Base-by-base conservation (phyloP, 1,284 basidiomycete genomes). In the Baeospora myosura region DNA sequence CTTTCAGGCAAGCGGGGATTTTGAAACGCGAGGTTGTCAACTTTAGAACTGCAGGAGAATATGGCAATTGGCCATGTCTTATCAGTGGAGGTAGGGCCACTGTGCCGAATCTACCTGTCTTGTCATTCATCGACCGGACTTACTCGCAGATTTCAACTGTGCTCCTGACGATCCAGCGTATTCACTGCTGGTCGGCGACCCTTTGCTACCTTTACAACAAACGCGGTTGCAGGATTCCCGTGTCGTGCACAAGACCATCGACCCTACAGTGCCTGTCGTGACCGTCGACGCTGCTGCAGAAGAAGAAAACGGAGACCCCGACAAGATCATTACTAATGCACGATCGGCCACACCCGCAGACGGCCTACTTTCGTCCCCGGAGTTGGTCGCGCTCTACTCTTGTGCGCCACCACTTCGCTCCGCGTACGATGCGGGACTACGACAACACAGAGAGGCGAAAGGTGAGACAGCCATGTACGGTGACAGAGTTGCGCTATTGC, bases 61-160 rank as follows among this genome's bases (percentile, higher is more conserved):
- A 67, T 44, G 54, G 59, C 3, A 46, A 66, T 33, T 94, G 88
- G 86, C 84, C 91, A 0, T 81, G 81, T 45, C 66, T 96, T 43
- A 64, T 97, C 26, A 81, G 86, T 0, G 94, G 94, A 49, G 91
- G 90, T 89, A 52, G 49, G 56, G 47, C 22, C n/a, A 36, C 29
- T 38, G 11, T 30, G 11, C 21, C 7, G 6, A 30, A 16, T 38
- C 28, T 32, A 42, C 36, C n/a, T n/a, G n/a, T n/a, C n/a, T n/a
- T n/a, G n/a, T n/a, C n/a, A n/a, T n/a, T n/a, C n/a, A n/a, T n/a
- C n/a, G n/a, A n/a, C n/a, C n/a, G 8, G 20, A 33, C 32, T 8
- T 42, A 29, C 18, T 23, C n/a, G 23, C 50, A 93, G 95, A 98
- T 61, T 92, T 98, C 64, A 98, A 98, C 62, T 92, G 92, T 41